Percentiles rank a stretch among this genome's conserved stretches.
These are phyloP conservation scores for Talaromyces sp. DNA, from an alignment of 2,329 filamentous ascomycete genomes.

Conservation along the genomic window DNA sequence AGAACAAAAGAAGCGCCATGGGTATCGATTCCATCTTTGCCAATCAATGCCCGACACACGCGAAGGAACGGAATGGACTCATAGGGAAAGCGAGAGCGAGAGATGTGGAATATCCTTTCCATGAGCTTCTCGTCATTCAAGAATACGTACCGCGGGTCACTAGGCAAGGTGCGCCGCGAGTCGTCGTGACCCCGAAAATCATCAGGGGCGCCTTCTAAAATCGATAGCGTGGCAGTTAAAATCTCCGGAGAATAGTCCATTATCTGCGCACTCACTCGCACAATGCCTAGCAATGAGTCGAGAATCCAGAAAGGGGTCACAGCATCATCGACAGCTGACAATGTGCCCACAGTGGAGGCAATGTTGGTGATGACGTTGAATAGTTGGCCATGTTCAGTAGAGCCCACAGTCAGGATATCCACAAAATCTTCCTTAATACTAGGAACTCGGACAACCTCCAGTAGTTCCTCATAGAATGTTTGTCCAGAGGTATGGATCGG, in stretches of 20 bases:
- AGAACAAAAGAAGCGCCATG: conserved; percentile 52
- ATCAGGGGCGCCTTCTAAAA: conserved; percentile 48
- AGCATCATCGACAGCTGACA: conserved; percentile 46
- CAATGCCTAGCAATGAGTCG: conserved; percentile 61
- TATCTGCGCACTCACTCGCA: conserved; percentile 61
- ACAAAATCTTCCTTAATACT: conserved; percentile 44
- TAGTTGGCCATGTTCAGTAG: conserved; percentile 42
- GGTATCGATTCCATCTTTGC: conserved; percentile 38
- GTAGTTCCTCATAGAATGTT: conserved; percentile 43
- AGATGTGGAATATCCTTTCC: conserved; percentile 58
- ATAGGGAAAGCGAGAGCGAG: conserved; percentile 75
- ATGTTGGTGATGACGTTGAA: conserved; percentile 46
- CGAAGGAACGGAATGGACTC: conserved; percentile 75
- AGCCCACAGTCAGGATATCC: conserved; percentile 41
- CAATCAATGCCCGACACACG: conserved; percentile 61
- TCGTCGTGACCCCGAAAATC: conserved; percentile 14
- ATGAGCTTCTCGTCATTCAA: conserved; percentile 55
- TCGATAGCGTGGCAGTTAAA: conserved; percentile 59
- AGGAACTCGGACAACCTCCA: conserved; percentile 40
- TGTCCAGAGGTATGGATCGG: conserved; percentile 28
- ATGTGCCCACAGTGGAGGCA: conserved; percentile 38
- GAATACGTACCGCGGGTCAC: conserved; percentile 47
- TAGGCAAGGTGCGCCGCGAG: conserved; percentile 17
- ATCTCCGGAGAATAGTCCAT: conserved; percentile 70
- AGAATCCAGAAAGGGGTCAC: conserved; percentile 61